Percentiles rank a stretch among this genome's conserved stretches.
These are phyloP conservation scores for Fusarium multiceps DNA, from an alignment of 2,329 filamentous ascomycete genomes.

Conservation along the genomic window DNA sequence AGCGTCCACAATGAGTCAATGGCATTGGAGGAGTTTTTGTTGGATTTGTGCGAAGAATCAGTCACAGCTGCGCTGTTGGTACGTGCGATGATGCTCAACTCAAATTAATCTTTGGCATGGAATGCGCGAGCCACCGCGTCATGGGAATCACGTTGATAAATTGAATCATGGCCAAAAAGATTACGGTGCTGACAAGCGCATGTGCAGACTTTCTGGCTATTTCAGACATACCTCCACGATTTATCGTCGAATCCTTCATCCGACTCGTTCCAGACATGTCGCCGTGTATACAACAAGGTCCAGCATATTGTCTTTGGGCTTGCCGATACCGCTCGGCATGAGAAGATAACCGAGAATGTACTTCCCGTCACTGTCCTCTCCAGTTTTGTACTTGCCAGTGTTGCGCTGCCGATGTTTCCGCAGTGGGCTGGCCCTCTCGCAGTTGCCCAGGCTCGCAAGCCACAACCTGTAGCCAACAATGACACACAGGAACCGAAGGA, in stretches of 20 bases:
- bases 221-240: conserved; percentile 88
- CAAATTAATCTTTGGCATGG: conserved; percentile 12
- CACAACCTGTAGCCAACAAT: conserved; percentile 58
- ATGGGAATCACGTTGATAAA: conserved; percentile 10
- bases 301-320: conserved; percentile 88
- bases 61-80: conserved; percentile 86
- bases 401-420: conserved; percentile 80
- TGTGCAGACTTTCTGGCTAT: conserved; percentile 85
- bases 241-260: conserved; percentile 80
- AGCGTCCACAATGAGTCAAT: conserved; percentile 92
- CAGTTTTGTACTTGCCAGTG: conserved; percentile 81
- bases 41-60: conserved; percentile 88
- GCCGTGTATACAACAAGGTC: conserved; percentile 87
- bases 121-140: conserved; percentile 13
- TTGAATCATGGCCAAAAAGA: background rate
- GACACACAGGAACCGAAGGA: conserved; percentile 53
- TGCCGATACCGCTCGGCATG: conserved; percentile 73
- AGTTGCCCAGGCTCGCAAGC: conserved; percentile 83
- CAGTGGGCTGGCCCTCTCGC: conserved; percentile 83
- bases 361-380: conserved; percentile 83
- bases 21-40: conserved; percentile 87
- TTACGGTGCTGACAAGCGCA: conserved; percentile 32
- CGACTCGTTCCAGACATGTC: conserved; percentile 82
- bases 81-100: conserved; percentile 50
- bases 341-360: conserved; percentile 84